Evolutionary conservation across 2,329 filamentous ascomycete species (phyloP).

Genomic region (Clonostachys chloroleuca): DNA sequence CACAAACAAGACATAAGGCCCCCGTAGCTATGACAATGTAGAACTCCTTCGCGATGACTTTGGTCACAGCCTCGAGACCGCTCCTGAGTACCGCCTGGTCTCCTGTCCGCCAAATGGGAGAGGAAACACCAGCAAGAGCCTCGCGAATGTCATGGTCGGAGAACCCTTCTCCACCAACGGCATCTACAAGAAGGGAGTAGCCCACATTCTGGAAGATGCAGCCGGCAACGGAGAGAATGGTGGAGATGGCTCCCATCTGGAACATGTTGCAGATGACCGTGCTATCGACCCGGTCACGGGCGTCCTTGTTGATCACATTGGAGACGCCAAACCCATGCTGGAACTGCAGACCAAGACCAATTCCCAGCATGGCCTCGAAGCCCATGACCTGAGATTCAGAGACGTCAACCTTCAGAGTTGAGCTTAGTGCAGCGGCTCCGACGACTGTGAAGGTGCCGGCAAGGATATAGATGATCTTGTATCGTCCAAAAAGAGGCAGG

Average conservation of each 20-base stretch:
- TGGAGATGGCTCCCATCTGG: slow-evolving; percentile 19
- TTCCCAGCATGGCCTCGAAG: slow-evolving; percentile 19
- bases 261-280: slow-evolving; percentile 24
- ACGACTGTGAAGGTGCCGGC: slow-evolving; percentile 16
- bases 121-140: slow-evolving; percentile 17
- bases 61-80: slow-evolving; percentile 14
- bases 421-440: slow-evolving; percentile 14
- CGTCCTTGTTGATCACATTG: slow-evolving; percentile 17
- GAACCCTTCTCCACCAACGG: slow-evolving; percentile 6
- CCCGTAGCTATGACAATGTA: slow-evolving; percentile 16
- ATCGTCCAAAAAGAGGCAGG: slow-evolving; percentile 29
- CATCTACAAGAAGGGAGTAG: slow-evolving; percentile 9
- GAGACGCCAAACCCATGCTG: slow-evolving; percentile 21
- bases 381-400: slow-evolving; percentile 20
- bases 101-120: slow-evolving; percentile 10
- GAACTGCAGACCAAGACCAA: slow-evolving; percentile 21
- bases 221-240: slow-evolving; percentile 17
- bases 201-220: slow-evolving; percentile 23
- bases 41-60: slow-evolving; percentile 16
- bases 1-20: slow-evolving; percentile 14
- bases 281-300: slow-evolving; percentile 16
- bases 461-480: slow-evolving; percentile 22
- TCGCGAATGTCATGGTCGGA: slow-evolving; percentile 15
- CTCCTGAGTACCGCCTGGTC: slow-evolving; percentile 7
- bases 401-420: slow-evolving; percentile 12